These are phyloP conservation scores for Stephania japonica DNA, from an alignment of 164 flowering plant genomes.

Conservation along the genomic window DNA sequence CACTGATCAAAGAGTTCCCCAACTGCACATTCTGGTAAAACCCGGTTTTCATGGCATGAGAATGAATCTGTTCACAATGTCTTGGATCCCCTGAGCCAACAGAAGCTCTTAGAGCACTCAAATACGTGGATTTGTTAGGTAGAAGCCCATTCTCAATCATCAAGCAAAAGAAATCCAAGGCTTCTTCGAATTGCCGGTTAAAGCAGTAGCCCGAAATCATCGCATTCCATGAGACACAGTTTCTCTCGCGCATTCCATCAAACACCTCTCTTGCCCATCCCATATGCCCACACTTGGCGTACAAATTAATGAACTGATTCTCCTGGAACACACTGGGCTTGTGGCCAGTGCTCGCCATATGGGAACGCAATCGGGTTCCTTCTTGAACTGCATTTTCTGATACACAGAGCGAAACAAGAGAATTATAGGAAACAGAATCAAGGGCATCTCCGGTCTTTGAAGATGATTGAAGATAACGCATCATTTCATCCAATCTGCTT, in stretches of 20 bases:
- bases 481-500: constrained; percentile 1
- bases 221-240: constrained; percentile 15
- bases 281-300: constrained; percentile 15
- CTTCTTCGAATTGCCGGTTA: constrained; percentile 10
- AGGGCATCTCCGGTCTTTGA: constrained; percentile 1
- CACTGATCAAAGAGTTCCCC: constrained; percentile 15
- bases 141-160: constrained; percentile 5
- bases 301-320: constrained; percentile 17
- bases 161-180: constrained; percentile 10
- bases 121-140: constrained; percentile 13
- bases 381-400: constrained; percentile 10
- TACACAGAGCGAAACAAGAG: constrained; percentile 15
- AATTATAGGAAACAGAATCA: constrained; percentile 11
- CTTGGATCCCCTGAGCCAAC: constrained; percentile 11
- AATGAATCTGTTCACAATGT: constrained; percentile 18
- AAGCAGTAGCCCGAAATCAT: constrained; percentile 15
- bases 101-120: constrained; percentile 12
- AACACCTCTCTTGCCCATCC: constrained; percentile 8
- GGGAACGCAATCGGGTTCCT: constrained; percentile 12
- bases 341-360: constrained; percentile 11
- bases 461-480: constrained; percentile 5
- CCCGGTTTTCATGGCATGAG: constrained; percentile 13
- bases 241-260: constrained; percentile 9
- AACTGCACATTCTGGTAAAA: background rate
- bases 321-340: constrained; percentile 12